Conservation (phyloP, 352 stramenopile species). For the Phytophthora nicotianae region DNA sequence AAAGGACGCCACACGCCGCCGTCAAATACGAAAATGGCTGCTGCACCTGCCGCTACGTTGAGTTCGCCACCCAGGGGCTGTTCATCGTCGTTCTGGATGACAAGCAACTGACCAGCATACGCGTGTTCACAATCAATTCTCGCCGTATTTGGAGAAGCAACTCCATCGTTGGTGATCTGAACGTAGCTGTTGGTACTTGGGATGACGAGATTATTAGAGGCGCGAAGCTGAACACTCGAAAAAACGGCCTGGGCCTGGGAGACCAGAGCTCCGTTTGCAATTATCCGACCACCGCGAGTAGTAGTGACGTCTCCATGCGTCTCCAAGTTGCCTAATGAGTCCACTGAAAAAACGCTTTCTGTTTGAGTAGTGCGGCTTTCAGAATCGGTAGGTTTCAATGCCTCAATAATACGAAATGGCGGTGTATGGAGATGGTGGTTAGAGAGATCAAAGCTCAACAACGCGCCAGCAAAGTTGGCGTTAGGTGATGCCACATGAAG, state of each 20-base stretch:
- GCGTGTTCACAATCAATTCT: conserved; percentile 50
- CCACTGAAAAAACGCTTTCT: conserved; percentile 45
- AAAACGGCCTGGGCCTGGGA: conserved; percentile 62
- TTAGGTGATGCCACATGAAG: conserved; percentile 54
- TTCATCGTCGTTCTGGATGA: conserved; percentile 81
- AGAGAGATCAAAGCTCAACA: conserved; percentile 56
- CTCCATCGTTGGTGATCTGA: conserved; percentile 62
- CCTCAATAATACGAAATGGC: conserved; percentile 62
- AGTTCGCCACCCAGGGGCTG: conserved; percentile 54
- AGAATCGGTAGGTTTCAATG: conserved; percentile 14
- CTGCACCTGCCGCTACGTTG: conserved; percentile 49
- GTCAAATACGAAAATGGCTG: conserved; percentile 78
- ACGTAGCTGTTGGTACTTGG: conserved; percentile 75
- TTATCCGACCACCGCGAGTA: conserved; percentile 44
- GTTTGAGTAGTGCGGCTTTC: not conserved
- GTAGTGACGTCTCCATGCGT: conserved; percentile 60
- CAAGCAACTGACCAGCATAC: conserved; percentile 63
- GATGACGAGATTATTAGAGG: conserved; percentile 45
- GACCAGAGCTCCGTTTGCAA: conserved; percentile 58
- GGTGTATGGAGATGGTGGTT: conserved; percentile 26
- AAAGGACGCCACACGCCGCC: conserved; percentile 61
- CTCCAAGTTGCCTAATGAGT: conserved; percentile 52
- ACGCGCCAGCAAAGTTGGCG: conserved; percentile 51
- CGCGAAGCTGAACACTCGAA: conserved; percentile 44
- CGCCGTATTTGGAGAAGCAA: conserved; percentile 32